Percentiles rank a stretch among this genome's conserved stretches.
Evolutionary conservation across 805 yeast species (phyloP).

Genomic region (Lachancea sp.): DNA sequence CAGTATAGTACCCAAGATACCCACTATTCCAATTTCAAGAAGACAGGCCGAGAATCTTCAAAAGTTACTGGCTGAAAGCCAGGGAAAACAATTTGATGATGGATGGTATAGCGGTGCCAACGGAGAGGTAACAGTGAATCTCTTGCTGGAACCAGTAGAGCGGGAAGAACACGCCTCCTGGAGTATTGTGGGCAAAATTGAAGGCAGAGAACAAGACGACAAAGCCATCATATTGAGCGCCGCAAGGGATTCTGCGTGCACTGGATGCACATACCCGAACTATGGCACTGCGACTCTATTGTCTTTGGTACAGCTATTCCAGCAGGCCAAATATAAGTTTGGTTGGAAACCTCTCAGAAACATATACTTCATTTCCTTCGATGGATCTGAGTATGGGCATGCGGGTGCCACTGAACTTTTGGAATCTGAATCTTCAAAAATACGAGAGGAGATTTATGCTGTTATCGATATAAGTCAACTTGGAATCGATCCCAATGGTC

Average conservation of each 20-base stretch:
- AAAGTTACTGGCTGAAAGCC: slow-evolving; percentile 22
- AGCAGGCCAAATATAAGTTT: slow-evolving; percentile 52
- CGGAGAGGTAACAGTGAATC: slow-evolving; percentile 16
- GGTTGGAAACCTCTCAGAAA: slow-evolving; percentile 83
- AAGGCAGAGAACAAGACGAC: slow-evolving; percentile 74
- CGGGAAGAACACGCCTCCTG: slow-evolving; percentile 59
- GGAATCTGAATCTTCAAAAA: slow-evolving; percentile 45
- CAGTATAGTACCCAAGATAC: slow-evolving; percentile 57
- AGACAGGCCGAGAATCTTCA: slow-evolving; percentile 50
- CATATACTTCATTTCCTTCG: slow-evolving; percentile 77
- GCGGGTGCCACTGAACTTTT: slow-evolving; percentile 84
- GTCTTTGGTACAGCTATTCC: slow-evolving; percentile 63
- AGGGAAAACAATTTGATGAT: slow-evolving; percentile 20
- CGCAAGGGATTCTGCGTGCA: slow-evolving; percentile 67
- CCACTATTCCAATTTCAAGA: slow-evolving; percentile 73
- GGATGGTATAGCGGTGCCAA: slow-evolving; percentile 18
- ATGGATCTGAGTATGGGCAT: slow-evolving; percentile 69
- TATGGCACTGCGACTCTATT: slow-evolving; percentile 71
- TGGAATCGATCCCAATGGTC: slow-evolving; percentile 46
- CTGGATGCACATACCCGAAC: slow-evolving; percentile 65
- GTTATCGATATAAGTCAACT: slow-evolving; percentile 60
- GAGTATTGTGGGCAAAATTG: slow-evolving; percentile 72
- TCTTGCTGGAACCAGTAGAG: slow-evolving; percentile 39
- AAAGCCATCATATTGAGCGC: slow-evolving; percentile 77
- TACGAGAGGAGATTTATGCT: slow-evolving; percentile 56